phyloP scores from a whole-genome alignment of 2,329 filamentous ascomycete genomes.

The Aspergillus awamori region DNA sequence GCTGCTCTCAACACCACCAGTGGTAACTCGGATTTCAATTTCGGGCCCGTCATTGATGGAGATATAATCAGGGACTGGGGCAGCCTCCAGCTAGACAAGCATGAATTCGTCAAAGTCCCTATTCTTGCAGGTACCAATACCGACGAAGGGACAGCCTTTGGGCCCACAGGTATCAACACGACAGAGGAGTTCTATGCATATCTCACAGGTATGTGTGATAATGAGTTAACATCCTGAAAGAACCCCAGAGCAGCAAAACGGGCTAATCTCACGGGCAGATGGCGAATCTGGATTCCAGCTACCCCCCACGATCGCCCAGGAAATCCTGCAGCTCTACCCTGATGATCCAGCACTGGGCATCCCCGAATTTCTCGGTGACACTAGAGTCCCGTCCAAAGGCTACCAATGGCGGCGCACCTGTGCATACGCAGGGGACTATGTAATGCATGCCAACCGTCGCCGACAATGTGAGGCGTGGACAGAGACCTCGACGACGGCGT shows the following conservation, averaged over 20 bases:
- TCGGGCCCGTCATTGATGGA: constrained; percentile 55
- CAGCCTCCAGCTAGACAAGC: constrained; percentile 57
- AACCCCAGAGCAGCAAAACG: not conserved
- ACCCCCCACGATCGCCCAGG: constrained; percentile 35
- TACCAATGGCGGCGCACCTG: constrained; percentile 57
- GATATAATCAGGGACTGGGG: constrained; percentile 59
- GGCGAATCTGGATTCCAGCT: constrained; percentile 27
- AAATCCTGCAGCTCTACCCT: constrained; percentile 56
- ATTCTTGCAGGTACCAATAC: constrained; percentile 66
- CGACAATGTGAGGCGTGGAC: constrained; percentile 57
- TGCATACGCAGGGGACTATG: constrained; percentile 58
- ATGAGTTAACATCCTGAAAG: not conserved
- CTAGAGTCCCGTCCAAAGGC: constrained; percentile 42
- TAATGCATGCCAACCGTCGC: constrained; percentile 60
- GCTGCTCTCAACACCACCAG: constrained; percentile 51
- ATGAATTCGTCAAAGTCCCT: constrained; percentile 66
- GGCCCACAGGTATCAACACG: constrained; percentile 57
- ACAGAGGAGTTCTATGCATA: constrained; percentile 54
- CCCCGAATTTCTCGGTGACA: constrained; percentile 46
- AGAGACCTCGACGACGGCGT: constrained; percentile 53
- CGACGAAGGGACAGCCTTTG: constrained; percentile 66
- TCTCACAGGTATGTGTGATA: constrained; percentile 33
- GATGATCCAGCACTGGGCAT: constrained; percentile 54
- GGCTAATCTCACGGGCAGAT: constrained; percentile 24
- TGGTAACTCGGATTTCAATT: constrained; percentile 38